Evolutionary conservation across 371 early-diverging fungal species (phyloP).

Genomic region (Mucor irregularis): DNA sequence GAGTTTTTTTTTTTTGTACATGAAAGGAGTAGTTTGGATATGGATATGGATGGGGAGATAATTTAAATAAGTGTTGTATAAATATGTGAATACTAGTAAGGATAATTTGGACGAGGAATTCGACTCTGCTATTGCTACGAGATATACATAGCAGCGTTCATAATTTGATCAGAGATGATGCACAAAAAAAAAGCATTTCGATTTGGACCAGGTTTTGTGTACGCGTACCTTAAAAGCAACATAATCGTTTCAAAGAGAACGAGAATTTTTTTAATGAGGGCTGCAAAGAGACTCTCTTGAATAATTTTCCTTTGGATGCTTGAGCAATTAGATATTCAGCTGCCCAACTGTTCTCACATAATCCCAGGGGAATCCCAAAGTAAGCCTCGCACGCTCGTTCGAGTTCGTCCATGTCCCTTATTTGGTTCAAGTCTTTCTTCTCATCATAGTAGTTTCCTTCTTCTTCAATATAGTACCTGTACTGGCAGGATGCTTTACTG

Average conservation of each 20-base stretch:
- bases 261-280: not conserved
- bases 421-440: not conserved
- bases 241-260: constrained; percentile 2
- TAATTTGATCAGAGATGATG: too few species aligned
- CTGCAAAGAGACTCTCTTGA: constrained; percentile 1
- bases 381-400: constrained; percentile 27
- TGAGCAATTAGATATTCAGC: constrained; percentile 15
- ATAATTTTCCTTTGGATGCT: constrained; percentile 12
- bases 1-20: too few species aligned
- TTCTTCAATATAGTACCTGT: constrained; percentile 14
- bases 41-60: too few species aligned
- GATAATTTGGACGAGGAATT: too few species aligned
- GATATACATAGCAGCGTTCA: too few species aligned
- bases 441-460: constrained; percentile 8
- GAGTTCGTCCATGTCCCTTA: constrained; percentile 11
- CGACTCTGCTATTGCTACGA: too few species aligned
- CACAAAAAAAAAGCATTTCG: too few species aligned
- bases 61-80: too few species aligned
- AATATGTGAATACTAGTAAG: too few species aligned
- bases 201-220: too few species aligned
- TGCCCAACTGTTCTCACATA: constrained; percentile 27
- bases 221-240: constrained; percentile 4
- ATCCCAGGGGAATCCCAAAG: constrained; percentile 21
- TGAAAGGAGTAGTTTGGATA: too few species aligned
- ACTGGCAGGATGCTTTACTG: too few species aligned